Percentiles rank a stretch among this genome's conserved stretches.
Evolutionary conservation across 2,329 filamentous ascomycete species (phyloP).

Genomic region (Ophiostoma ulmi): DNA sequence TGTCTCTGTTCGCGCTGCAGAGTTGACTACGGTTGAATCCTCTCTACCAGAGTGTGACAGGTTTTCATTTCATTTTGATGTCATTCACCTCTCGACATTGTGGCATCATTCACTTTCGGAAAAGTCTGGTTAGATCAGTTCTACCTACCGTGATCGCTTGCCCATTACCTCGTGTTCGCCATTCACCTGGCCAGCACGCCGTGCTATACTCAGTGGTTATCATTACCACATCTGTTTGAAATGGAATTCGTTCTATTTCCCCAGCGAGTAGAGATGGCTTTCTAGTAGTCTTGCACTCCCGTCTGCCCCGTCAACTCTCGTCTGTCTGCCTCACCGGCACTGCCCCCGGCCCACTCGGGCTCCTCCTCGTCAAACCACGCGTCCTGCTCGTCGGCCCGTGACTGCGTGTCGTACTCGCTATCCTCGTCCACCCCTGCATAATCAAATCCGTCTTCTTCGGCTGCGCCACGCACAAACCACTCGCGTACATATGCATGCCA

Average conservation of each 20-base stretch:
- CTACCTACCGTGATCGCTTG: too few relatives aligned
- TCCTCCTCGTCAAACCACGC: constrained; percentile 77
- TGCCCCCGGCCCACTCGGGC: constrained; percentile 55
- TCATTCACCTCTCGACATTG: too few relatives aligned
- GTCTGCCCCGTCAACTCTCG: constrained; percentile 53
- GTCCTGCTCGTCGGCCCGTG: constrained; percentile 61
- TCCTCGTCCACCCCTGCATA: constrained; percentile 66
- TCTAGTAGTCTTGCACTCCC: constrained; percentile 65
- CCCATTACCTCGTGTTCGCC: too few relatives aligned
- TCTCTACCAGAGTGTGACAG: too few relatives aligned
- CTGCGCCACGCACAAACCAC: constrained; percentile 65
- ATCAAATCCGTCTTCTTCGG: constrained; percentile 67
- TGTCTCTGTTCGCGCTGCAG: background rate
- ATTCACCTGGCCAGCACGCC: too few relatives aligned
- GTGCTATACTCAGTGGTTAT: too few relatives aligned
- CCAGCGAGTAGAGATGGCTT: background rate
- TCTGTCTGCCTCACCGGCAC: constrained; percentile 30
- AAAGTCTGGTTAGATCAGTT: too few relatives aligned
- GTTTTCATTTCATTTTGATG: too few relatives aligned
- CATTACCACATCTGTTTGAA: too few relatives aligned
- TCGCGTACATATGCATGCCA: constrained; percentile 70
- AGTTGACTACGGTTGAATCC: background rate
- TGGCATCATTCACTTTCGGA: too few relatives aligned
- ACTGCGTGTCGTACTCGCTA: constrained; percentile 63
- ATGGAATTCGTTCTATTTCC: too few relatives aligned